Percentiles rank a stretch among this genome's conserved stretches.
Evolutionary conservation across 2,329 filamentous ascomycete genomes (phyloP).

Genomic region (Fusarium multiceps): DNA sequence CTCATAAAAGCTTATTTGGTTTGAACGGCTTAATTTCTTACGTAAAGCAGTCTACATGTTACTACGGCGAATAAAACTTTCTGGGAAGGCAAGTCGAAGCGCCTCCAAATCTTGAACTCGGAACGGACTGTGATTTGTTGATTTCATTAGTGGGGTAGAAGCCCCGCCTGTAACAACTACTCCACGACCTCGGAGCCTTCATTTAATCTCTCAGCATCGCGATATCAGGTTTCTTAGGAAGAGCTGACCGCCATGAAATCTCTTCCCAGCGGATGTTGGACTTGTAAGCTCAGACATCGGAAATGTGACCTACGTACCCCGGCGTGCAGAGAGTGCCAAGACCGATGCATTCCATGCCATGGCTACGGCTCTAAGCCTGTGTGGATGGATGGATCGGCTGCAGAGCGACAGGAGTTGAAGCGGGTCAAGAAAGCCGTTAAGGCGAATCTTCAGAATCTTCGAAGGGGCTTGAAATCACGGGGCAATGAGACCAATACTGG

Average conservation of each 20-base stretch:
- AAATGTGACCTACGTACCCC: background rate
- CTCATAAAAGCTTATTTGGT: no score
- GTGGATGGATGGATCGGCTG: constrained; percentile 1
- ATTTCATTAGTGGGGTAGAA: no score
- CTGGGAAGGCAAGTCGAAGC: background rate
- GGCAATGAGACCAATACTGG: no score
- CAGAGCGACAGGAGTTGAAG: background rate
- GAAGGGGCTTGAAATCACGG: background rate
- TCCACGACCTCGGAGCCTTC: no score
- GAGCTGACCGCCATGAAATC: background rate
- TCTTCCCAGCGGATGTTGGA: background rate
- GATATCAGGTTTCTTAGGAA: no score
- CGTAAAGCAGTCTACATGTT: no score
- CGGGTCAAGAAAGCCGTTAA: background rate
- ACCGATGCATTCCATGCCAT: background rate
- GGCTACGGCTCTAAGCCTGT: background rate
- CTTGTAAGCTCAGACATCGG: constrained; percentile 3
- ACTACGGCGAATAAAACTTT: no score
- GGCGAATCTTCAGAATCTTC: background rate
- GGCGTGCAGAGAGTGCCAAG: background rate
- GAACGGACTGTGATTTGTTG: no score
- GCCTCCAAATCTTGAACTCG: background rate
- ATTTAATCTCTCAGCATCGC: no score
- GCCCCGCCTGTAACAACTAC: no score
- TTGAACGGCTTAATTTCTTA: no score